phyloP scores from a whole-genome alignment of 2,329 filamentous ascomycete species.

The Claviceps digitariae region DNA sequence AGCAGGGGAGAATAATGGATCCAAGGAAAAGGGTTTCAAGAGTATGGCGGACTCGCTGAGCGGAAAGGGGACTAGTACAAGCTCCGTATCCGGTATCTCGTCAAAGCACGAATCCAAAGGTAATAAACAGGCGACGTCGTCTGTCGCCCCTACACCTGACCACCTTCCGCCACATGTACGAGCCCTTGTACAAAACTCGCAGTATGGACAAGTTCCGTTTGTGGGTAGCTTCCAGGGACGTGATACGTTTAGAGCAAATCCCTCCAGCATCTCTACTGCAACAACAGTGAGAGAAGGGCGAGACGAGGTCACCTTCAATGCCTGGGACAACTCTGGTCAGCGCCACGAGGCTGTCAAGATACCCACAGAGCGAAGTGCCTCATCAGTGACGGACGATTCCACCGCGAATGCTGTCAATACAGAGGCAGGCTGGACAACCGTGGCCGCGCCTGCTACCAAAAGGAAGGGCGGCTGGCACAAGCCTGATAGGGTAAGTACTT shows the following conservation, averaged over 20 bases:
- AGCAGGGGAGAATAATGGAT: background rate
- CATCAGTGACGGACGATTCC: constrained; percentile 3
- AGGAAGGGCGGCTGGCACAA: constrained; percentile 14
- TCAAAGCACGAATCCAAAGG: background rate
- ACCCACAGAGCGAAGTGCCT: constrained; percentile 8
- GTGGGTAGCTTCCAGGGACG: background rate
- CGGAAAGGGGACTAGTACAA: background rate
- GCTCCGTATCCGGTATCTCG: background rate
- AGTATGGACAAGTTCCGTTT: background rate
- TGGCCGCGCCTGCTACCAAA: background rate
- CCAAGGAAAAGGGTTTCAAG: background rate
- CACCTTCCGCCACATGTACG: constrained; percentile 1
- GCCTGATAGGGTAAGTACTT: constrained; percentile 4
- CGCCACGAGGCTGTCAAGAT: constrained; percentile 12
- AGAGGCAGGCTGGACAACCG: background rate
- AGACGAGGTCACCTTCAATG: constrained; percentile 13
- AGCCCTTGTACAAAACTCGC: background rate
- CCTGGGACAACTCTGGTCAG: constrained; percentile 17
- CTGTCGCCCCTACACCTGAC: background rate
- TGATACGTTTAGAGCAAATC: background rate
- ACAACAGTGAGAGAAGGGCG: constrained; percentile 14
- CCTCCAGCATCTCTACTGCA: constrained; percentile 16
- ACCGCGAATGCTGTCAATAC: background rate
- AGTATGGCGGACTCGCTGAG: background rate
- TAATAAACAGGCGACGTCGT: background rate